Percentiles rank a stretch among this genome's conserved stretches.
These are phyloP conservation scores for Termitomyces sp. DNA, from an alignment of 768 basidiomycete species.

Conservation along the genomic window DNA sequence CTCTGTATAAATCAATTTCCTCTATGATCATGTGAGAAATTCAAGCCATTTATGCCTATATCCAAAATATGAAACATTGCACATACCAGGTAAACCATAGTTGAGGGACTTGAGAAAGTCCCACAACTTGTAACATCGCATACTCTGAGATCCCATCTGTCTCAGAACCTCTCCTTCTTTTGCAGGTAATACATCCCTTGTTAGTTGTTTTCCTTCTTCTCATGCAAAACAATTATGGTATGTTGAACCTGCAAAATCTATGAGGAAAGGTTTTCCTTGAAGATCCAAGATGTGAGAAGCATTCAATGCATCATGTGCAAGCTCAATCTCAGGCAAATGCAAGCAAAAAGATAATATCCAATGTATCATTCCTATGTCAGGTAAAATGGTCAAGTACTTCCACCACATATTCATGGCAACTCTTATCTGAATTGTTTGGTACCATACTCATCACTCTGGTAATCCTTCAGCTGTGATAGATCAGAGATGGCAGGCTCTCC, in stretches of 20 bases:
- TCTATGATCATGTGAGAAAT: no score
- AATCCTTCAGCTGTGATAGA: no score
- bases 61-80: not conserved
- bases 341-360: not conserved
- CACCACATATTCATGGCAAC: not conserved
- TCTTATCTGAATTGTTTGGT: not conserved
- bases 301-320: not conserved
- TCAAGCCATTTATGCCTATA: no score
- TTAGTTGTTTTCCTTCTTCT: not conserved
- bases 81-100: not conserved
- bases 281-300: not conserved
- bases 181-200: no score
- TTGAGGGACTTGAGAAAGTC: not conserved
- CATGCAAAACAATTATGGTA: not conserved
- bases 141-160: not conserved
- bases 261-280: not conserved
- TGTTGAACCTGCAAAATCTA: not conserved
- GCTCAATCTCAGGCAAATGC: not conserved
- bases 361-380: not conserved
- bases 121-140: not conserved
- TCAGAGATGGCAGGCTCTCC: no score
- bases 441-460: not conserved
- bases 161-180: no score
- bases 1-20: no score
- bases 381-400: not conserved